phyloP scores from a whole-genome alignment of 1,139 yeast species.

The Hyphopichia buzzinii region DNA sequence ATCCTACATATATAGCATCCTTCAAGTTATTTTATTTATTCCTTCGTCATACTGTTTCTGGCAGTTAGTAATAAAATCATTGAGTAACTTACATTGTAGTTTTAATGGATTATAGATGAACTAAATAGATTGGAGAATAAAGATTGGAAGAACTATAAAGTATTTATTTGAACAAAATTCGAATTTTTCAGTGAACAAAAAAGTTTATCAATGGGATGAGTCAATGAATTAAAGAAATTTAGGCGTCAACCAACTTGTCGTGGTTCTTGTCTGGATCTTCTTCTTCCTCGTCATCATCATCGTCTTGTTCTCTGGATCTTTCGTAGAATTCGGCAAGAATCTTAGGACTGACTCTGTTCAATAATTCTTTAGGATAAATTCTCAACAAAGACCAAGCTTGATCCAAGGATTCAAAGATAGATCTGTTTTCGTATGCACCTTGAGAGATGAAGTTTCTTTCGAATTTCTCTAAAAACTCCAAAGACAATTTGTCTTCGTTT shows the following conservation, averaged over 20 bases:
- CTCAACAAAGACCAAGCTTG: conserved; percentile 98
- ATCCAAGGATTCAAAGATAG: conserved; percentile 91
- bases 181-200: conserved; percentile 1
- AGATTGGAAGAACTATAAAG: background rate
- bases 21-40: background rate
- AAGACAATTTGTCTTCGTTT: conserved; percentile 92
- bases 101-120: background rate
- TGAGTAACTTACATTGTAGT: conserved; percentile 1
- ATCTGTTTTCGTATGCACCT: conserved; percentile 95
- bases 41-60: too few species aligned
- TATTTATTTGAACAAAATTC: background rate
- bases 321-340: conserved; percentile 93
- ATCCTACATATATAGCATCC: conserved; percentile 4
- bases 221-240: conserved; percentile 9
- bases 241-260: conserved; percentile 54
- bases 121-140: background rate
- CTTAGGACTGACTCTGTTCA: conserved; percentile 98
- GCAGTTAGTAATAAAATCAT: background rate
- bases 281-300: conserved; percentile 53
- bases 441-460: conserved; percentile 93
- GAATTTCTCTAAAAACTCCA: conserved; percentile 95
- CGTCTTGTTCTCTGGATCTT: conserved; percentile 66
- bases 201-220: conserved; percentile 1
- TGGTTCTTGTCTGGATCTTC: conserved; percentile 37
- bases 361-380: conserved; percentile 97